Percentiles rank a stretch among this genome's conserved stretches.
These are phyloP conservation scores for Sporothrix pseudoabietina DNA, from an alignment of 2,329 filamentous ascomycete species.

Conservation along the genomic window DNA sequence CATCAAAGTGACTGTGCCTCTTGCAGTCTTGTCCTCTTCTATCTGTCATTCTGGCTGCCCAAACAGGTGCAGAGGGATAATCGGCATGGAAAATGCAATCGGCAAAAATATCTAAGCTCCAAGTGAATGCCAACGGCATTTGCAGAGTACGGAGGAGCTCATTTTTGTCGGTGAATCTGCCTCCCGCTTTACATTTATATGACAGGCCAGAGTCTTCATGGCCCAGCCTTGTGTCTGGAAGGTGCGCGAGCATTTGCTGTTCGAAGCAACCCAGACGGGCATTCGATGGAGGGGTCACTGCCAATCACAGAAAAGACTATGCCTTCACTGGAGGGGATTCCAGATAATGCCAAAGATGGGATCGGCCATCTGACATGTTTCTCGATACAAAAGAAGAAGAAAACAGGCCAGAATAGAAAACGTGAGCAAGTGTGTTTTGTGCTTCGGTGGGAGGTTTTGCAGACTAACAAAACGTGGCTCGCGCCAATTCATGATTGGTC, in stretches of 20 bases:
- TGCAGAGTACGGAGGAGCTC: not conserved
- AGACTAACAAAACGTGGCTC: slow-evolving; percentile 7
- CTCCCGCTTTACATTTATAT: not conserved
- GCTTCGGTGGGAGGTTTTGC: not conserved
- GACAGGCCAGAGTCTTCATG: not conserved
- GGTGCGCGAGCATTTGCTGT: not conserved
- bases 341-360: not conserved
- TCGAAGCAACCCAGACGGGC: not conserved
- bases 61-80: not conserved
- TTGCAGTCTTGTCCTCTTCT: too few species aligned
- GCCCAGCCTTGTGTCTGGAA: slow-evolving; percentile 3
- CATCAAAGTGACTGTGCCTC: not conserved
- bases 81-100: not conserved
- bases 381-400: not conserved
- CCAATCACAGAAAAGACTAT: slow-evolving; percentile 2
- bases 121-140: not conserved
- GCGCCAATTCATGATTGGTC: slow-evolving; percentile 20
- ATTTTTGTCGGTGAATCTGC: not conserved
- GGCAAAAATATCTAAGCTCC: not conserved
- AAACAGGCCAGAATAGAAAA: not conserved
- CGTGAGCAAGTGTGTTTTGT: not conserved
- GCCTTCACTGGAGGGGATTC: not conserved
- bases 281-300: not conserved
- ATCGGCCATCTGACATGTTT: not conserved
- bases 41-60: not conserved